A percentile compares a stretch with the other conserved stretches of the same genome.
Evolutionary conservation across 2,329 filamentous ascomycete species (phyloP).

Genomic region (Cladosporium sp.): DNA sequence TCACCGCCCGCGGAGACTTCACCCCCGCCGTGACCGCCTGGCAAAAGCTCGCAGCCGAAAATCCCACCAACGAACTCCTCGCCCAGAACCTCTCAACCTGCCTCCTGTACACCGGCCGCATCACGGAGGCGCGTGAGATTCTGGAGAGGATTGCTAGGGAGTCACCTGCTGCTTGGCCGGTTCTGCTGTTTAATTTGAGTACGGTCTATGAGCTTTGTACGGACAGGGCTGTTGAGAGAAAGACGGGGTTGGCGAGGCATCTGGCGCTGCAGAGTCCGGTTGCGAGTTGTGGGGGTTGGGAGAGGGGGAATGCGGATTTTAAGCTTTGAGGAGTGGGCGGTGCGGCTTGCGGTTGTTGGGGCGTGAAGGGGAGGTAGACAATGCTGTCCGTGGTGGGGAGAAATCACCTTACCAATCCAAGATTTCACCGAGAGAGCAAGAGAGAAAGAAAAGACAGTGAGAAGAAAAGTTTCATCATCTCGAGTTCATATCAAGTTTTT

Average conservation of each 20-base stretch:
- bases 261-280: conserved; percentile 21
- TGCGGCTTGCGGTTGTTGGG: no score
- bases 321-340: conserved; percentile 31
- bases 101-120: conserved; percentile 71
- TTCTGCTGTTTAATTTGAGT: conserved; percentile 79
- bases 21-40: conserved; percentile 59
- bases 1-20: conserved; percentile 75
- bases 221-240: conserved; percentile 66
- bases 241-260: conserved; percentile 58
- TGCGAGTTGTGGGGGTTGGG: conserved; percentile 26
- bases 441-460: no score
- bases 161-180: conserved; percentile 63
- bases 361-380: no score
- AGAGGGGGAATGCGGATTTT: conserved; percentile 26
- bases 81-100: conserved; percentile 80
- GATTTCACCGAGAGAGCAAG: no score
- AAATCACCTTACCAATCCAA: no score
- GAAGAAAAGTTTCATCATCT: no score
- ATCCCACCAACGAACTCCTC: conserved; percentile 61
- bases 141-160: conserved; percentile 61
- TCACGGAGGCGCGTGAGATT: conserved; percentile 64
- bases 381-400: no score
- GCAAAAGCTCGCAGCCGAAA: conserved; percentile 45
- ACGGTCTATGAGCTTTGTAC: conserved; percentile 91
- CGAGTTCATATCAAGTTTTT: no score